Evolutionary conservation across 2,329 filamentous ascomycete species (phyloP).

Genomic region (Epichloe coenophiala): DNA sequence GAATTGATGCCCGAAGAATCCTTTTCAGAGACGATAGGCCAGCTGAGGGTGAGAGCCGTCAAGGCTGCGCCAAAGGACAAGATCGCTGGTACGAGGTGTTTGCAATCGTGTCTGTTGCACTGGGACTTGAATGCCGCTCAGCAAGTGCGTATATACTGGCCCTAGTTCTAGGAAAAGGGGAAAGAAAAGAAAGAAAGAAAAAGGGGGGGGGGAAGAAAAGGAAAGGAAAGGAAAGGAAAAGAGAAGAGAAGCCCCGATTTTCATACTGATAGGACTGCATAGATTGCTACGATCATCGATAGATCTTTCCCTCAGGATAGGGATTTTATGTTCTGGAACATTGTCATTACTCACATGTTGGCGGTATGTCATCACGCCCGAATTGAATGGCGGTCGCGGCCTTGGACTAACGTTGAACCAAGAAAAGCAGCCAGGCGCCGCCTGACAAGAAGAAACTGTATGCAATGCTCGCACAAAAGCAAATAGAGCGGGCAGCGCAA

Average conservation of each 20-base stretch:
- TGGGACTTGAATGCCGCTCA: conserved; percentile 45
- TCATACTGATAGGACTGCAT: not conserved
- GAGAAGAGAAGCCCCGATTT: too few species aligned
- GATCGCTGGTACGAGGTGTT: conserved; percentile 26
- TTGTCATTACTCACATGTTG: conserved; percentile 38
- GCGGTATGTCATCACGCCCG: conserved; percentile 26
- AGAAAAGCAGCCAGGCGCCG: conserved; percentile 34
- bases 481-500: conserved; percentile 36
- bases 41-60: conserved; percentile 34
- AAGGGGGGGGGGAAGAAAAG: not conserved
- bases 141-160: conserved; percentile 26
- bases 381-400: not conserved
- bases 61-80: conserved; percentile 39
- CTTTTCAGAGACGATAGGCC: conserved; percentile 34
- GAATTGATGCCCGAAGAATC: conserved; percentile 24
- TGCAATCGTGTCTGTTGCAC: conserved; percentile 38
- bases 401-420: not conserved
- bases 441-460: conserved; percentile 38
- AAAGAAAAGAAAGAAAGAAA: not conserved
- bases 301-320: conserved; percentile 35
- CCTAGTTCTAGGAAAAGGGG: not conserved
- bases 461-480: conserved; percentile 34
- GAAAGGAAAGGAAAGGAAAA: not conserved
- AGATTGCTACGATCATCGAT: conserved; percentile 43
- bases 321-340: conserved; percentile 40